phyloP scores from a whole-genome alignment of 2,329 filamentous ascomycete species.

The Sclerotiophoma versabilis region DNA sequence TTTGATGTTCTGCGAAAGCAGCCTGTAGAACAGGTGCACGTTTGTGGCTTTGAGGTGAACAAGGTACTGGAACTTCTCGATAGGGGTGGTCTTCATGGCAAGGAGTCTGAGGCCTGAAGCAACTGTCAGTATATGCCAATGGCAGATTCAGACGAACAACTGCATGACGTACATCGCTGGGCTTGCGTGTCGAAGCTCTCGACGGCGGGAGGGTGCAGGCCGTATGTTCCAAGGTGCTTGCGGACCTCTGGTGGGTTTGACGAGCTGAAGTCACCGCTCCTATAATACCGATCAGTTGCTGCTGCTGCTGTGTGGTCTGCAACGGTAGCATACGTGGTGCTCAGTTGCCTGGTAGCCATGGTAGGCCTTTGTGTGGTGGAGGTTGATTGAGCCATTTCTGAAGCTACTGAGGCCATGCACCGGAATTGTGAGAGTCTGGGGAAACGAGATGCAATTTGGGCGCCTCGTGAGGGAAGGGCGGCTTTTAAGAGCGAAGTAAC shows the following conservation, averaged over 20 bases:
- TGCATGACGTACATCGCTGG: conserved; percentile 54
- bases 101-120: conserved; percentile 75
- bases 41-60: conserved; percentile 78
- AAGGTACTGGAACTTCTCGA: conserved; percentile 87
- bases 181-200: conserved; percentile 60
- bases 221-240: conserved; percentile 60
- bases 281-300: conserved; percentile 30
- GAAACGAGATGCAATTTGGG: conserved; percentile 24
- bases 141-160: not conserved
- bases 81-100: conserved; percentile 69
- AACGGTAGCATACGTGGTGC: conserved; percentile 44
- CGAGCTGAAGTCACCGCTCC: conserved; percentile 58
- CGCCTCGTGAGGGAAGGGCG: conserved; percentile 32
- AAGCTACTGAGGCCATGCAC: conserved; percentile 46
- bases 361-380: conserved; percentile 46
- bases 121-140: conserved; percentile 45
- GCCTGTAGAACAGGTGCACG: conserved; percentile 80
- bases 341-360: conserved; percentile 46
- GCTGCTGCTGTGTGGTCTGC: not conserved
- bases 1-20: conserved; percentile 76
- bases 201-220: conserved; percentile 59
- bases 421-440: conserved; percentile 26
- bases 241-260: conserved; percentile 58
- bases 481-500: conserved; percentile 45
- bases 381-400: conserved; percentile 43